Evolutionary conservation across 225 moss, liverwort and hornwort genomes (phyloP).

Genomic region (Polytrichum formosum): DNA sequence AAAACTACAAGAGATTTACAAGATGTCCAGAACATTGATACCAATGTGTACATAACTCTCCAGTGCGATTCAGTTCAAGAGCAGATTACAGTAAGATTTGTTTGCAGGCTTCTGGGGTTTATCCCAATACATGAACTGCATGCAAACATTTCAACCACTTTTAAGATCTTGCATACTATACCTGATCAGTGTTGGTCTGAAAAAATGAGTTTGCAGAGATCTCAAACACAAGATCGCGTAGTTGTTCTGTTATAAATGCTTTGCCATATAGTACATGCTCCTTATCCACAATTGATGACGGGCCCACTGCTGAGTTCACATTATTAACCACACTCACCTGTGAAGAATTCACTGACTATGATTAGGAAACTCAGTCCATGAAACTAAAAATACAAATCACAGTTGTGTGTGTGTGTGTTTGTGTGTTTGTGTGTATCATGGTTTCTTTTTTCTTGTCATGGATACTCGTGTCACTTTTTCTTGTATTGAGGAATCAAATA

Average conservation of each 20-base stretch:
- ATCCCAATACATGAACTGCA: no score
- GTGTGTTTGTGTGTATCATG: background rate
- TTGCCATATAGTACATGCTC: slow-evolving; percentile 79
- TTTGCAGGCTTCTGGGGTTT: no score
- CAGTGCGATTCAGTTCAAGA: no score
- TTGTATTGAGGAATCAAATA: background rate
- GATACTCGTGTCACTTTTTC: no score
- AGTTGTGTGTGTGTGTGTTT: no score
- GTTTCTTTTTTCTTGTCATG: no score
- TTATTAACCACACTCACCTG: slow-evolving; percentile 95
- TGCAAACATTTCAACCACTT: no score
- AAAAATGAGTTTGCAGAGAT: slow-evolving; percentile 98
- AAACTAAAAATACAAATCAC: background rate
- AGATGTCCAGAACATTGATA: no score
- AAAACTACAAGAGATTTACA: no score
- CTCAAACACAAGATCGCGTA: slow-evolving; percentile 84
- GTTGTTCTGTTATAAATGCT: slow-evolving; percentile 70
- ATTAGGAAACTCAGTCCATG: background rate
- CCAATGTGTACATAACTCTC: no score
- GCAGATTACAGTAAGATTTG: no score
- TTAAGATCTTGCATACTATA: slow-evolving; percentile 4
- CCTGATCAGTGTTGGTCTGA: slow-evolving; percentile 91
- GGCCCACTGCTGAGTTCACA: slow-evolving; percentile 79
- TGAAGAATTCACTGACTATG: background rate
- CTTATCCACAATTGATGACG: slow-evolving; percentile 70